A percentile compares a stretch with the other conserved stretches of the same genome.
Conservation (phyloP, 805 yeast genomes). For the Saccharomycopsis lassenensis region DNA sequence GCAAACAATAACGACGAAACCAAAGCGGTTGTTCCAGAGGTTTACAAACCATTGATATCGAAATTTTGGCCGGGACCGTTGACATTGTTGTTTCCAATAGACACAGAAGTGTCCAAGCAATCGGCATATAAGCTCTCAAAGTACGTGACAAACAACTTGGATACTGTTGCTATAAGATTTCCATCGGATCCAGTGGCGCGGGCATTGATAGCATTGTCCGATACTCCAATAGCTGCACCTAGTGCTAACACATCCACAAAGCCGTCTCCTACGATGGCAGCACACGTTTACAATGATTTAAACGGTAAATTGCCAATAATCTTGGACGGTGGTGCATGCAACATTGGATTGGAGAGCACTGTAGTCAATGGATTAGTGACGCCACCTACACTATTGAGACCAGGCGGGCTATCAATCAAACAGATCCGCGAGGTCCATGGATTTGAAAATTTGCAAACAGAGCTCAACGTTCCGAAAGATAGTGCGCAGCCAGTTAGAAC, state of each 20-base stretch:
- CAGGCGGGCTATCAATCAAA: conserved; percentile 87
- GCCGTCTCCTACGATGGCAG: conserved; percentile 87
- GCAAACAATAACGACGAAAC: conserved; percentile 23
- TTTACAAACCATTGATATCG: conserved; percentile 52
- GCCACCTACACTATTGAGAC: conserved; percentile 85
- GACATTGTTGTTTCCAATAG: conserved; percentile 68
- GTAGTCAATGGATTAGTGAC: conserved; percentile 80
- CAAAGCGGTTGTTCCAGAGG: conserved; percentile 47
- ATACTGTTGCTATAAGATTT: conserved; percentile 85
- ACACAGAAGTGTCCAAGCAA: conserved; percentile 22
- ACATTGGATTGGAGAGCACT: conserved; percentile 88
- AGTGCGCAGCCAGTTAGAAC: conserved; percentile 72
- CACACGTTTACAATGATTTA: conserved; percentile 75
- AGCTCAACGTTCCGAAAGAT: conserved; percentile 34
- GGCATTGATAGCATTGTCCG: conserved; percentile 74
- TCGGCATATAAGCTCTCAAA: conserved; percentile 40
- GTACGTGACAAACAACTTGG: conserved; percentile 75
- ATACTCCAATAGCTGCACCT: conserved; percentile 92
- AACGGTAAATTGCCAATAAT: conserved; percentile 72
- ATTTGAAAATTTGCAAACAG: conserved; percentile 15
- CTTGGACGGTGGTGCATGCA: conserved; percentile 82
- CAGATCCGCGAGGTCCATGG: conserved; percentile 62
- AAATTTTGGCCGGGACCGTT: conserved; percentile 95
- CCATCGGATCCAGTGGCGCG: conserved; percentile 85
- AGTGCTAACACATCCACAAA: conserved; percentile 94